A percentile compares a stretch with the other conserved stretches of the same genome.
Evolutionary conservation across 768 basidiomycete species (phyloP).

Genomic region (Termitomyces sp.): DNA sequence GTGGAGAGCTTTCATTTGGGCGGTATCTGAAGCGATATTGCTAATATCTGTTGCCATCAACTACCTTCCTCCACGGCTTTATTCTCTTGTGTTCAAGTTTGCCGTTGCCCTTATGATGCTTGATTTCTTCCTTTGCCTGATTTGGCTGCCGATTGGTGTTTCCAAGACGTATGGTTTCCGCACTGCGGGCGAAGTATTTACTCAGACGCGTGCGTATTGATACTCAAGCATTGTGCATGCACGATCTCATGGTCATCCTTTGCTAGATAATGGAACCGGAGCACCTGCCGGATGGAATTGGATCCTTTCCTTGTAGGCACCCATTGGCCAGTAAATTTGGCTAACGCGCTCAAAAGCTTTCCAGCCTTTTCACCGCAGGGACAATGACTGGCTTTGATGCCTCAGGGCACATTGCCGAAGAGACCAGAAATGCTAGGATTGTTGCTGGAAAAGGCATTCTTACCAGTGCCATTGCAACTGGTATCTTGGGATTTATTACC

Average conservation of each 20-base stretch:
- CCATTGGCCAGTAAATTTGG: not conserved
- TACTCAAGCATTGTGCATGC: not conserved
- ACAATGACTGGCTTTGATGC: conserved; percentile 91
- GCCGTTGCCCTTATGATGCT: conserved; percentile 71
- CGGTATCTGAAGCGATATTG: conserved; percentile 67
- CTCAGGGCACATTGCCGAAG: conserved; percentile 82
- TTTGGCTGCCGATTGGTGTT: conserved; percentile 92
- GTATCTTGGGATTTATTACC: conserved; percentile 71
- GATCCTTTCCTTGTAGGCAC: conserved; percentile 72
- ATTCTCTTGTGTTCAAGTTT: conserved; percentile 73
- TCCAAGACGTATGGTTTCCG: conserved; percentile 87
- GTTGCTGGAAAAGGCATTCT: conserved; percentile 82
- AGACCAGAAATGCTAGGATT: conserved; percentile 82
- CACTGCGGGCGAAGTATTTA: conserved; percentile 78
- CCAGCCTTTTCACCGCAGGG: conserved; percentile 79
- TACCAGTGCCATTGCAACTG: conserved; percentile 70
- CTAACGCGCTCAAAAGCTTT: not conserved
- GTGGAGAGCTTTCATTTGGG: conserved; percentile 86
- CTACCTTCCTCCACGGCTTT: conserved; percentile 72
- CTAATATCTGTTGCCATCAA: conserved; percentile 75
- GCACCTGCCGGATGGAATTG: conserved; percentile 89
- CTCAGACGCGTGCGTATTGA: conserved; percentile 58
- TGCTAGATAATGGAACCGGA: conserved; percentile 80
- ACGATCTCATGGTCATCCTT: not conserved
- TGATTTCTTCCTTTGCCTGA: conserved; percentile 82